Evolutionary conservation across 805 yeast genomes (phyloP), one percentile per base, ranked within the genome.

Genomic region (Deakozyma indianensis): DNA sequence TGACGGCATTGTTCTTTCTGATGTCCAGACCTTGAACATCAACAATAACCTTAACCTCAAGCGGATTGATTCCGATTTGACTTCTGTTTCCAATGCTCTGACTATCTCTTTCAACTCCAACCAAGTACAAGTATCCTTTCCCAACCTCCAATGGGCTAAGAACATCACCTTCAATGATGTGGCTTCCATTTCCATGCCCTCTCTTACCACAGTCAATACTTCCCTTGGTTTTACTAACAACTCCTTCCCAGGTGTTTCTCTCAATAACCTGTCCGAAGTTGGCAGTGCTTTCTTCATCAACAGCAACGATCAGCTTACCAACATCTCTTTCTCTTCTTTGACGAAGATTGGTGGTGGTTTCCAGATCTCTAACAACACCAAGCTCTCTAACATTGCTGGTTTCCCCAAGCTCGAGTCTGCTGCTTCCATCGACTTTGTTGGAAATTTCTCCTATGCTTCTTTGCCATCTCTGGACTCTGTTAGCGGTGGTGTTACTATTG

Each of bases 261-360:
- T 58, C 59, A 63, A 77, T 51, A 58, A 66, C 50, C 72, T 92
- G 61, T 62, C 69, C 47, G 49, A 67, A 28, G 73, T 90, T 59
- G 96, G 96, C 64, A 85, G 82, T 58, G 78, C 95, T 54, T 75
- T 92, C 58, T 67, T 88, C 53, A 67, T 92, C 59, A 69, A 69
- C 63, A 70, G 80, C 55, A 92, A 92, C 75, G 73, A 75, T 51
- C 74, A 82, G 46, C 77, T 92, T 65, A 74, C 75, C 57, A 73
- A 69, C 56, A 54, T 83, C 49, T 77, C 80, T 53, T 81, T 86
- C 73, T 70, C 83, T 44, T 64, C 73, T 62, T 77, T 92, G 67
- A 71, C 78, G 50, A 53, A 74, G 43, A 70, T 92, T 58, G 94
- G 90, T 64, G 97, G 98, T 76, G 98, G 96, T 67, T 83, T 92